Evolutionary conservation across 225 moss, liverwort and hornwort genomes (phyloP).

Genomic region (Thuidium tamariscinum): DNA sequence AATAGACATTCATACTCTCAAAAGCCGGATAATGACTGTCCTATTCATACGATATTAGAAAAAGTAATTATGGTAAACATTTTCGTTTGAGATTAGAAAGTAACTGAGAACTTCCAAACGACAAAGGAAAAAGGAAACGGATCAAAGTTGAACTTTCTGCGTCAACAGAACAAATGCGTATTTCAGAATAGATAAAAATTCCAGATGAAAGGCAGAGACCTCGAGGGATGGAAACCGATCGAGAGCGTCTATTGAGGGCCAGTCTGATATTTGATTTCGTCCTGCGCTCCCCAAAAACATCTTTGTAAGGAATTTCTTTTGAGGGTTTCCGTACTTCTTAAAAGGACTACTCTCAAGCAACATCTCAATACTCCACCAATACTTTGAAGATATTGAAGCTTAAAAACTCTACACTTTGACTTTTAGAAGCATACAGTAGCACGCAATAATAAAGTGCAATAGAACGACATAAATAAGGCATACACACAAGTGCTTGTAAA

Average conservation of each 20-base stretch:
- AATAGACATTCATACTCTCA: neutral
- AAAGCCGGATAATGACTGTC: neutral
- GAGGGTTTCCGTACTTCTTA: neutral
- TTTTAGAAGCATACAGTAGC: neutral
- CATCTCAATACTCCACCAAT: neutral
- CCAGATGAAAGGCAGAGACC: conserved; percentile 24
- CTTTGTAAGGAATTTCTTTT: neutral
- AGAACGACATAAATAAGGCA: neutral
- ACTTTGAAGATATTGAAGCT: neutral
- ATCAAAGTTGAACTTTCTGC: neutral
- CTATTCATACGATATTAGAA: neutral
- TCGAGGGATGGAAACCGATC: conserved; percentile 72
- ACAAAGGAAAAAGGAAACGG: neutral
- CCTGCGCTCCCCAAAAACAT: conserved; percentile 28
- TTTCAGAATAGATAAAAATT: neutral
- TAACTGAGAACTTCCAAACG: neutral
- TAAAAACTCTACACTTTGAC: neutral
- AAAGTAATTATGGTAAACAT: neutral
- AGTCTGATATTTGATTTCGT: conserved; percentile 66
- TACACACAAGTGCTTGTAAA: neutral
- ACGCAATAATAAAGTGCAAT: neutral
- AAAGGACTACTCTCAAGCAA: neutral
- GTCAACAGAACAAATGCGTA: neutral
- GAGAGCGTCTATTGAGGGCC: conserved; percentile 70
- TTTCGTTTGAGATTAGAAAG: neutral